Conservation (phyloP, 2,329 filamentous ascomycete species). For the Neocucurbitaria cava region DNA sequence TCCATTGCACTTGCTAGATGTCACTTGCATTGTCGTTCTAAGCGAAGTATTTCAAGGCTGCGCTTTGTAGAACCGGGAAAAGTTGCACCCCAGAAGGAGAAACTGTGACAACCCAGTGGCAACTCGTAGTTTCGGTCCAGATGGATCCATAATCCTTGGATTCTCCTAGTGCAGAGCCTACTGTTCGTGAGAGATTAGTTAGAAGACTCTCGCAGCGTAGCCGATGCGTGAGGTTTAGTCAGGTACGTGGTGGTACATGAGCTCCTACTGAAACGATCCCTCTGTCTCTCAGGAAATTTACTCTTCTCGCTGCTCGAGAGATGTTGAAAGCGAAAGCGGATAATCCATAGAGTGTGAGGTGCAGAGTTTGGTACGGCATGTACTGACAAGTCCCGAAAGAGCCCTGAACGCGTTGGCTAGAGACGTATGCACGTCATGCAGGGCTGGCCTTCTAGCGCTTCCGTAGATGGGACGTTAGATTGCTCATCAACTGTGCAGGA, state of each 20-base stretch:
- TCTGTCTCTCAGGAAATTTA: background rate
- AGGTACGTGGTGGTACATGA: background rate
- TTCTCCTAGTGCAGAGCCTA: background rate
- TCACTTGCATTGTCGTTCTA: background rate
- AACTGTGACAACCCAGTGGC: background rate
- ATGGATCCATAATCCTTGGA: background rate
- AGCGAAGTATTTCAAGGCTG: background rate
- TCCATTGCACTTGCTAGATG: background rate
- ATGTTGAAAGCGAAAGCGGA: background rate
- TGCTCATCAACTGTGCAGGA: constrained; percentile 17
- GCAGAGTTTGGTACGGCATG: background rate
- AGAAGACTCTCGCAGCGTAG: background rate
- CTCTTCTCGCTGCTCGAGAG: background rate
- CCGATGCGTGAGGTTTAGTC: background rate
- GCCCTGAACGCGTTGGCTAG: constrained; percentile 1
- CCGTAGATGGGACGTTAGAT: constrained; percentile 16
- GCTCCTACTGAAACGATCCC: background rate
- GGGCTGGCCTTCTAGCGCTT: constrained; percentile 17
- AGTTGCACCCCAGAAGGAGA: background rate
- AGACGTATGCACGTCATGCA: constrained; percentile 16
- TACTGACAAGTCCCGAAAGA: background rate
- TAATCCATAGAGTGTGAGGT: background rate
- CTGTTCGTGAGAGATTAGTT: background rate
- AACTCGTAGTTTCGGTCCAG: background rate
- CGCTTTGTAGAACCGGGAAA: background rate